Evolutionary conservation across 1,139 yeast species (phyloP), one percentile per base, ranked within the genome.

Genomic region (Taphrina flavorubra): DNA sequence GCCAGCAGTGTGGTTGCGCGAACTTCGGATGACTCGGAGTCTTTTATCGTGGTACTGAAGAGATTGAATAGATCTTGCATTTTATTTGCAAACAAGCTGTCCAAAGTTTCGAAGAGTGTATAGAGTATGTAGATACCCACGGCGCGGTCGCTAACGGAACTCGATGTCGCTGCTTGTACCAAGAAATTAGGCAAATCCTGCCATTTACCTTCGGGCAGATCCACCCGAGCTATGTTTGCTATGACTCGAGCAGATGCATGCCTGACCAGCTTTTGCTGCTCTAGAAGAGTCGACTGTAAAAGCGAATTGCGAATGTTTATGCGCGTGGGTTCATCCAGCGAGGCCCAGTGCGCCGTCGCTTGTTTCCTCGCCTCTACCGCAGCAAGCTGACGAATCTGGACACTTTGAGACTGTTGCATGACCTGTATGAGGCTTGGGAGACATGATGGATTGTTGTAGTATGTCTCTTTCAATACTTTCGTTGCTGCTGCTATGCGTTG

Each of bases 301-400:
- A 92, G 79, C 36, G 94, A 83, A 56, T 82, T 81, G 77, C 90
- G 87, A 77, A 94, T 87, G 69, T 83, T 82, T 57, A 83, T 81
- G 78, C 87, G 86, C 70, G 85, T 76, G 8, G 82, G 74, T 36
- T 79, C 84, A 20, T 71, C 70, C 20, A 75, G 68, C 3, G 77
- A 73, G 51, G 82, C 85, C 99, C 99, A 94, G 76, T 86, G 87
- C 73, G 84, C 82, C 67, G 84, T 76, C 64, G 91, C 86, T 76
- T 89, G 85, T 79, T 95, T 94, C 80, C 97, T 87, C 57, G 92
- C 92, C 80, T 94, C 99, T 71, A 94, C 97, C 72, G 97, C 96
- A 18, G 98, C 96, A 73, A 94, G 83, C 79, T 92, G 97, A 55
- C 84, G 81, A 74, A 70, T 63, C 47, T 71, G 68, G 13, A 36